A percentile compares a stretch with the other conserved stretches of the same genome.
Conservation (phyloP, 2,329 filamentous ascomycete genomes). For the Xylaria sp. region DNA sequence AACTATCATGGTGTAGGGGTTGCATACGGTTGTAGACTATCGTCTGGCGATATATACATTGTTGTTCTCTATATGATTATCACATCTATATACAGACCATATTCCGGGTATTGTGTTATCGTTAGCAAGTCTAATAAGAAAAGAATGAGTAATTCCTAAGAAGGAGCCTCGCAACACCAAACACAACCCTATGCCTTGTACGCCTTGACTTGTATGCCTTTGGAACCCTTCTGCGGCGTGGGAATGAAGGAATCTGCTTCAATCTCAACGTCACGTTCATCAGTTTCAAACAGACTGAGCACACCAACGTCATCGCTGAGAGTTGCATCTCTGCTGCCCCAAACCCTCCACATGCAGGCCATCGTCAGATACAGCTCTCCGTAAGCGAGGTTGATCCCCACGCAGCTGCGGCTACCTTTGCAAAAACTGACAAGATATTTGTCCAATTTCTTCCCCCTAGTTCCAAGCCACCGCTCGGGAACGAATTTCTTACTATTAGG, state of each 20-base stretch:
- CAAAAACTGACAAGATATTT: constrained; percentile 32
- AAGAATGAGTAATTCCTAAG: neutral
- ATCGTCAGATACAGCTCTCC: constrained; percentile 15
- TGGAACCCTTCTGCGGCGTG: constrained; percentile 19
- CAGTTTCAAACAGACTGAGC: constrained; percentile 23
- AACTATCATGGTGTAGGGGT: neutral
- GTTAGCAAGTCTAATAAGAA: neutral
- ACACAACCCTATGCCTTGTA: constrained; percentile 2
- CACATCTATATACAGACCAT: neutral
- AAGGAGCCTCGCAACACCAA: neutral
- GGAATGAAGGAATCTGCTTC: constrained; percentile 23
- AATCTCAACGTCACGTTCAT: constrained; percentile 22
- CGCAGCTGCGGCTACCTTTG: constrained; percentile 29
- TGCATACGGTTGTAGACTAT: neutral
- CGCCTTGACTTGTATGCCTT: constrained; percentile 20
- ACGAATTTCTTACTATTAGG: constrained; percentile 21
- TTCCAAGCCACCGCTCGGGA: constrained; percentile 32
- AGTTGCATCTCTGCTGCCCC: constrained; percentile 13
- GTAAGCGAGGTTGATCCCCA: constrained; percentile 31
- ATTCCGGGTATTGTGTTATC: neutral
- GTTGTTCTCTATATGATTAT: neutral
- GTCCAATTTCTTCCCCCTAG: constrained; percentile 21
- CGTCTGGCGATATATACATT: neutral
- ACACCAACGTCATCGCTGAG: constrained; percentile 10
- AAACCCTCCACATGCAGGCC: constrained; percentile 22